Evolutionary conservation across 345 rosid species (phyloP).

Genomic region (Hibiscus syriacus): DNA sequence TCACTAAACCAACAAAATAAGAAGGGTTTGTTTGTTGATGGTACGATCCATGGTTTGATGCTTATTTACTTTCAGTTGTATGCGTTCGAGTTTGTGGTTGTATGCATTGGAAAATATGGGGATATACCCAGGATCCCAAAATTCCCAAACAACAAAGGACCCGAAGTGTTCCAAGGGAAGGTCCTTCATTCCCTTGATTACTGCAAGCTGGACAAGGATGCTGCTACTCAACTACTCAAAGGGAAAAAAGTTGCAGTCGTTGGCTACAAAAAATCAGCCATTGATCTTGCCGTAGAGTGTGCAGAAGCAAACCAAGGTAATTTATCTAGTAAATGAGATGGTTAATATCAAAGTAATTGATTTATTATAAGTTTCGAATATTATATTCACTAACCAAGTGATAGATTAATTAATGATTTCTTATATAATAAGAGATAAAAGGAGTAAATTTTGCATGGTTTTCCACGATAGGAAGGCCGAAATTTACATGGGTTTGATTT

Average conservation of each 20-base stretch:
- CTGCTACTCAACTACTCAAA: conserved; percentile 40
- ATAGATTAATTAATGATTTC: no score
- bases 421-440: no score
- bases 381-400: no score
- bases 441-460: no score
- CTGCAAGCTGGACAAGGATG: conserved; percentile 72
- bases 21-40: neutral
- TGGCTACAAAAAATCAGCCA: conserved; percentile 87
- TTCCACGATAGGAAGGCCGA: neutral
- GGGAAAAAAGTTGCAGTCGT: conserved; percentile 63
- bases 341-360: no score
- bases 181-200: conserved; percentile 74
- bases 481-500: neutral
- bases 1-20: neutral
- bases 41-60: neutral
- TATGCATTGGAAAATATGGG: conserved; percentile 79
- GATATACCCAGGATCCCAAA: conserved; percentile 56
- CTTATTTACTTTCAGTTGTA: conserved; percentile 50
- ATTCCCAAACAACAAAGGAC: conserved; percentile 54
- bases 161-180: conserved; percentile 58
- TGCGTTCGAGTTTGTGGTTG: conserved; percentile 61
- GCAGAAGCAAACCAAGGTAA: conserved; percentile 84
- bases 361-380: no score
- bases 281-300: conserved; percentile 87
- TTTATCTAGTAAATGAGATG: no score